A percentile compares a stretch with the other conserved stretches of the same genome.
Conservation (phyloP, 108 stramenopile species). For the Nitzschia sp. region DNA sequence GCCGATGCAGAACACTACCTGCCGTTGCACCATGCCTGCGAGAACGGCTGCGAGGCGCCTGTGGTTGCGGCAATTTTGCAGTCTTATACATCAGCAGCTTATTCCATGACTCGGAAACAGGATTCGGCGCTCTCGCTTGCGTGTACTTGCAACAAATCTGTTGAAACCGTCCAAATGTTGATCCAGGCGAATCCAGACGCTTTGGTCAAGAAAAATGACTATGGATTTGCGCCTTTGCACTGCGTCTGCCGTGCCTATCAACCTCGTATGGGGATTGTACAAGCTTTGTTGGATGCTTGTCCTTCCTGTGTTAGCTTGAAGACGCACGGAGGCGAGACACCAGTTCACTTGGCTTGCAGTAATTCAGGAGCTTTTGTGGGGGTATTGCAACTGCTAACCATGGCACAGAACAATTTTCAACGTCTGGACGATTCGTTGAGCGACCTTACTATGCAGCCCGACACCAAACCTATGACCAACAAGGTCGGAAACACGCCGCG, state of each 20-base stretch:
- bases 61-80: constrained; percentile 35
- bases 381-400: constrained; percentile 39
- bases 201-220: constrained; percentile 38
- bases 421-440: background rate
- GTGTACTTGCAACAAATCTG: constrained; percentile 43
- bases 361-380: constrained; percentile 45
- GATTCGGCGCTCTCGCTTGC: constrained; percentile 55
- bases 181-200: constrained; percentile 42
- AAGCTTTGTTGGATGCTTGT: constrained; percentile 37
- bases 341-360: constrained; percentile 44
- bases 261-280: constrained; percentile 44
- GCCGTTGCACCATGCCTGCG: constrained; percentile 49
- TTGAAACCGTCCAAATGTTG: constrained; percentile 41
- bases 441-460: background rate
- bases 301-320: constrained; percentile 28
- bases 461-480: constrained; percentile 24
- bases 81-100: constrained; percentile 23
- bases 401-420: constrained; percentile 11
- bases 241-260: constrained; percentile 55
- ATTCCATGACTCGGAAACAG: constrained; percentile 38
- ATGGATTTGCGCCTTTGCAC: constrained; percentile 58
- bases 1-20: constrained; percentile 40
- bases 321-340: constrained; percentile 46
- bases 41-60: constrained; percentile 26
- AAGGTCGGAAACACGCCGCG: constrained; percentile 52